Base-by-base conservation (phyloP, 176 grass and related monocot genomes). In the Triticum urartu region DNA sequence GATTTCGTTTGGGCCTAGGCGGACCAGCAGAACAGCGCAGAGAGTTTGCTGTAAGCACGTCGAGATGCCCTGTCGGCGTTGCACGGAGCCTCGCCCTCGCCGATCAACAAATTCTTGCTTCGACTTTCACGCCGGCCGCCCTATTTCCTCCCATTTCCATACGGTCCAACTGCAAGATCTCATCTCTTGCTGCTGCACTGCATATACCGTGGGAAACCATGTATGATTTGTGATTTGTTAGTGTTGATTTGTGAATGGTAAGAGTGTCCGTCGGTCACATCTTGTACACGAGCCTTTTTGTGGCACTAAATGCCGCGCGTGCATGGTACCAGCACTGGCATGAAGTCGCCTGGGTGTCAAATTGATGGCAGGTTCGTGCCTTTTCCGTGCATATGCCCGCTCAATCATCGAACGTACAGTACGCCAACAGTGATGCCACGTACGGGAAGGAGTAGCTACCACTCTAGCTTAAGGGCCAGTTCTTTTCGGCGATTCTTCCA, bases 11-110 rank as follows among this genome's bases (percentile, higher is more conserved):
- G 64, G 64, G 13, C 64, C 68, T 40, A 40, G 33, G 10, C 13
- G 67, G 67, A 69, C 67, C 33, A 21, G 68, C 28, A 18, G 66
- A 22, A n/a, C 68, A 22, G 68, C 11, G 35, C 33, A 11, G 12
- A 1, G 67, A 30, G 68, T 40, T n/a, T 28, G 68, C 80, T n/a
- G 28, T 30, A 71, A 76, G 80, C 80, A 73, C 45, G 11, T 28
- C n/a, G 39, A 83, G 80, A 83, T 66, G 66, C 84, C 84, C 33
- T 79, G 84, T 83, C 84, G 79, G 79, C 56, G 74, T 83, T 80
- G 24, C 74, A 52, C 22, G 0, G 30, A 30, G 69, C 39, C 50
- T 63, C 65, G 65, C 32, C 39, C 50, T 63, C 65, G 65, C 32
- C 2, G 38, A 32, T 48, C 13, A 42, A 86, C 62, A 70, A 22